Conservation (phyloP, 176 grass and related monocot genomes). For the Hsuehochloa calcarea region DNA sequence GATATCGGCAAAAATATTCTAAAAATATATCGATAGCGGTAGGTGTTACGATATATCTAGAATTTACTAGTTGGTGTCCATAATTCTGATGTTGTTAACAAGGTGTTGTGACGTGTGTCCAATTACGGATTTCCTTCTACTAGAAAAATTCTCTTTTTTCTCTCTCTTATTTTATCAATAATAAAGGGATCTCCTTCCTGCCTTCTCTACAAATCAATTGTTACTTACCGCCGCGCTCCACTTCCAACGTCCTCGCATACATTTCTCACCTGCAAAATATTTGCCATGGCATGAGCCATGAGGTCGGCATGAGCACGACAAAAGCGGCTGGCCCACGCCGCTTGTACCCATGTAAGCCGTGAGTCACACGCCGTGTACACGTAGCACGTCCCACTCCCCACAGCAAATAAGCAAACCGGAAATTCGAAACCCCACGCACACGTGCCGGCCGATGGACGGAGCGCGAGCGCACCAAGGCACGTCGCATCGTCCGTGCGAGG, state of each 20-base stretch:
- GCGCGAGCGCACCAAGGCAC: background rate
- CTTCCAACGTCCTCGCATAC: background rate
- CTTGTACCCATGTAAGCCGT: background rate
- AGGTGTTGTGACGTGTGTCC: too few relatives aligned
- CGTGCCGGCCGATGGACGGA: conserved; percentile 20
- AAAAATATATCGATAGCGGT: too few relatives aligned
- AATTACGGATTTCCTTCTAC: too few relatives aligned
- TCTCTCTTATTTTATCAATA: too few relatives aligned
- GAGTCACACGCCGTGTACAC: conserved; percentile 1
- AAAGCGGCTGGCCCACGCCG: too few relatives aligned
- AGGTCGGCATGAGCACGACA: background rate
- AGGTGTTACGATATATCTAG: background rate
- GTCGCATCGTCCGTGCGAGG: background rate
- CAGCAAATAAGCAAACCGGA: background rate
- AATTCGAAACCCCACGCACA: background rate
- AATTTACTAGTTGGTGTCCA: too few relatives aligned
- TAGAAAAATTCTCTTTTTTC: too few relatives aligned
- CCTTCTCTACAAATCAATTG: background rate
- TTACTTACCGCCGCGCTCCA: background rate
- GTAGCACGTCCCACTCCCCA: background rate
- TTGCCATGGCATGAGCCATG: too few relatives aligned
- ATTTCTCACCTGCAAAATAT: background rate
- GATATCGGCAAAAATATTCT: too few relatives aligned
- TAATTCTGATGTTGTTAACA: too few relatives aligned
- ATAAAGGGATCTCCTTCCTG: too few relatives aligned